A percentile compares a stretch with the other conserved stretches of the same genome.
phyloP scores from a whole-genome alignment of 2,329 filamentous ascomycete species.

The Colletotrichum orchidophilum region DNA sequence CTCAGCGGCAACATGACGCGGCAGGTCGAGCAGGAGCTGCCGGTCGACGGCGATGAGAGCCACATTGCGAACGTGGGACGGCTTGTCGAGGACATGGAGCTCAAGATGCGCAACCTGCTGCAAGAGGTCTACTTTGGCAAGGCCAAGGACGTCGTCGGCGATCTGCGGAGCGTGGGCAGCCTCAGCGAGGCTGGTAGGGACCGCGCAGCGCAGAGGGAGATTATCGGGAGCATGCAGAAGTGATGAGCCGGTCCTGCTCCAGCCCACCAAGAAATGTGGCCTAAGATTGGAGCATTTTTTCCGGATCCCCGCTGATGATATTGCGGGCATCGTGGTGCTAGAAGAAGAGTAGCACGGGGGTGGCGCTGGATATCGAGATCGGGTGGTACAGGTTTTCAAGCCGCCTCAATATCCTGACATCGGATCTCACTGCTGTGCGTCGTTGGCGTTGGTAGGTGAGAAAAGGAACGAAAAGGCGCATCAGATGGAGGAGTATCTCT shows the following conservation, averaged over 20 bases:
- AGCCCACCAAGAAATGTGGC: not conserved
- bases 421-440: not conserved
- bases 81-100: constrained; percentile 98
- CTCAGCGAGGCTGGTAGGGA: constrained; percentile 88
- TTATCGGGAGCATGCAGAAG: constrained; percentile 74
- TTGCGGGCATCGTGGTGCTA: not conserved
- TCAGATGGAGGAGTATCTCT: not conserved
- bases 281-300: not conserved
- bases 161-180: constrained; percentile 85
- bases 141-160: constrained; percentile 97
- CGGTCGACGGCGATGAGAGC: constrained; percentile 88
- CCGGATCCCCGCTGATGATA: not conserved
- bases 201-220: constrained; percentile 85
- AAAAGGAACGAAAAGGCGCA: not conserved
- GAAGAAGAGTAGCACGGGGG: not conserved
- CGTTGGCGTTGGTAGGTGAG: not conserved
- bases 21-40: constrained; percentile 91
- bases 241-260: constrained; percentile 38
- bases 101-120: constrained; percentile 97
- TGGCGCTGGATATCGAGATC: constrained; percentile 19
- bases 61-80: constrained; percentile 96
- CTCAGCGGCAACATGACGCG: constrained; percentile 98
- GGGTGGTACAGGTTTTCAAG: constrained; percentile 8
- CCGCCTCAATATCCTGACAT: constrained; percentile 1
- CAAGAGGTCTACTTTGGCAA: constrained; percentile 99